Conservation (phyloP, 768 basidiomycete species). For the Phaeotremella fagi region DNA sequence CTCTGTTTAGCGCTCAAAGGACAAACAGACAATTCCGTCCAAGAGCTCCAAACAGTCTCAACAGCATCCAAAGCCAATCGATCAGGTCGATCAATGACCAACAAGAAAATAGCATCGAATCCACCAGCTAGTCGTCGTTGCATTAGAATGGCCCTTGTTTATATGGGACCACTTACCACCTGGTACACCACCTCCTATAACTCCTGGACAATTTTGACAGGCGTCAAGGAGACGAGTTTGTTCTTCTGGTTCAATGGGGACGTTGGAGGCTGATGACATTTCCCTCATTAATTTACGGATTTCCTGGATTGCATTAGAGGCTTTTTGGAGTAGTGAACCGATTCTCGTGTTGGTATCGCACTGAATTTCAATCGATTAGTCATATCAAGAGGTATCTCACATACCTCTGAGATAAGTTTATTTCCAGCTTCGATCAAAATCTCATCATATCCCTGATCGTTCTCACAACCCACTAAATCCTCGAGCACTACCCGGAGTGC, state of each 20-base stretch:
- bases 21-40: conserved; percentile 50
- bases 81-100: conserved; percentile 58
- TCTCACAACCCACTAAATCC: conserved; percentile 18
- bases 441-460: conserved; percentile 12
- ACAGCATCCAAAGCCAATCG: conserved; percentile 43
- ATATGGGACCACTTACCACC: conserved; percentile 61
- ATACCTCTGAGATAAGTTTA: conserved; percentile 16
- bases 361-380: background rate
- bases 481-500: conserved; percentile 18
- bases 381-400: background rate
- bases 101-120: conserved; percentile 93
- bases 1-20: conserved; percentile 45
- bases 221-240: conserved; percentile 78
- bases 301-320: conserved; percentile 47
- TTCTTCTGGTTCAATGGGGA: conserved; percentile 83
- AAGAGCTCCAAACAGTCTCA: conserved; percentile 44
- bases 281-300: conserved; percentile 74
- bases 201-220: conserved; percentile 69
- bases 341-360: background rate
- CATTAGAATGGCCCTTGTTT: background rate
- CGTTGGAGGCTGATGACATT: conserved; percentile 71
- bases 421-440: conserved; percentile 3
- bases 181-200: conserved; percentile 91
- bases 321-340: background rate
- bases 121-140: conserved; percentile 67